A percentile compares a stretch with the other conserved stretches of the same genome.
Conservation (phyloP, 1,284 basidiomycete species). For the Takashimella koratensis region DNA sequence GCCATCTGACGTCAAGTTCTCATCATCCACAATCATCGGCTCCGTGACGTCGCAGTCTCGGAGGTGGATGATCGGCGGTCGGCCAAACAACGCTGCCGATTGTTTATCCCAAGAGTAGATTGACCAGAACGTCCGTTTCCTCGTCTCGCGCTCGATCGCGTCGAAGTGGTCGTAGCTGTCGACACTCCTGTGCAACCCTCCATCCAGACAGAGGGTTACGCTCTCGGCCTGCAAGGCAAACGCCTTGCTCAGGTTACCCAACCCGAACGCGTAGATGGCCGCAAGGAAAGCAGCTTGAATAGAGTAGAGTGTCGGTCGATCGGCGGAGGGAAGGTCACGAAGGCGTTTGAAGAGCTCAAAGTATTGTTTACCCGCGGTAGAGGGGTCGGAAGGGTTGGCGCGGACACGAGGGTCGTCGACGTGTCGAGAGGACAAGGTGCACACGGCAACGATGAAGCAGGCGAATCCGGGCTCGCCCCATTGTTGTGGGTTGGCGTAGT, state of each 20-base stretch:
- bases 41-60: constrained; percentile 83
- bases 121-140: constrained; percentile 85
- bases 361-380: constrained; percentile 82
- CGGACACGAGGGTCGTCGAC: constrained; percentile 84
- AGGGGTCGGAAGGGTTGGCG: constrained; percentile 69
- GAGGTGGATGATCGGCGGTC: constrained; percentile 75
- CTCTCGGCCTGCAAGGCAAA: constrained; percentile 78
- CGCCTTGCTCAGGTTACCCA: constrained; percentile 80
- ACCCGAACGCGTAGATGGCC: constrained; percentile 79
- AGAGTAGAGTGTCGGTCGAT: constrained; percentile 80
- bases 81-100: constrained; percentile 69
- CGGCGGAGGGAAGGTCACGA: constrained; percentile 77
- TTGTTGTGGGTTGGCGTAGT: constrained; percentile 85
- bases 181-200: constrained; percentile 76
- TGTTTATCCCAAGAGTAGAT: constrained; percentile 93
- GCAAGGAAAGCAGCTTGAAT: constrained; percentile 82
- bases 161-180: constrained; percentile 86
- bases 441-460: constrained; percentile 81
- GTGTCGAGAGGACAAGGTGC: constrained; percentile 81
- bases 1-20: constrained; percentile 71
- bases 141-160: constrained; percentile 77
- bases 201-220: constrained; percentile 73
- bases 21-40: constrained; percentile 78
- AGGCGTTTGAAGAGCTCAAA: constrained; percentile 79
- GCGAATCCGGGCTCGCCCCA: constrained; percentile 91